A percentile compares a stretch with the other conserved stretches of the same genome.
phyloP scores from a whole-genome alignment of 768 basidiomycete species.

The Suillus fuscotomentosus region DNA sequence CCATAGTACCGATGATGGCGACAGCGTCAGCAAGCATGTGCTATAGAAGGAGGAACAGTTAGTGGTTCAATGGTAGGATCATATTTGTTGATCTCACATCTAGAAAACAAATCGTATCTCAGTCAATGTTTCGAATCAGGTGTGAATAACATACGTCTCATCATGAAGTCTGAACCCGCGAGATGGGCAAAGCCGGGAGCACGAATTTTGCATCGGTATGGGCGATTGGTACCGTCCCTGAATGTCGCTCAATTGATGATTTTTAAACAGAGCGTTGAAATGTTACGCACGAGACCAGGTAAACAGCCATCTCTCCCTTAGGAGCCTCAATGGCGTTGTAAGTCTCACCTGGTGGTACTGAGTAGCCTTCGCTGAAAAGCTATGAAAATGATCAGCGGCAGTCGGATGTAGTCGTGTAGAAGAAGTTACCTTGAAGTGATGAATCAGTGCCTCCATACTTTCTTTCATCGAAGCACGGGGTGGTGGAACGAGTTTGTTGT shows the following conservation, averaged over 20 bases:
- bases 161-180: conserved; percentile 97
- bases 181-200: conserved; percentile 96
- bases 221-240: conserved; percentile 92
- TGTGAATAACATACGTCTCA: conserved; percentile 66
- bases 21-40: conserved; percentile 95
- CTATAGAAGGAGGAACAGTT: conserved; percentile 34
- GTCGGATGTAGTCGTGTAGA: background rate
- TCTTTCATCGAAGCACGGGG: conserved; percentile 99
- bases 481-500: conserved; percentile 96
- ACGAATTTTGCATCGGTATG: conserved; percentile 96
- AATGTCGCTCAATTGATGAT: background rate
- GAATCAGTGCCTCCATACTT: conserved; percentile 96
- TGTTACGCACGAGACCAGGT: conserved; percentile 82
- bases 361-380: conserved; percentile 96
- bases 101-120: conserved; percentile 20
- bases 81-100: conserved; percentile 31
- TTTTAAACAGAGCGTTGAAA: background rate
- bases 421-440: conserved; percentile 86
- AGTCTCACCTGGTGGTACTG: conserved; percentile 94
- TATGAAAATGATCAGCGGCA: conserved; percentile 27
- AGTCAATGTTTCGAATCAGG: conserved; percentile 5
- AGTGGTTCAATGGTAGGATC: background rate
- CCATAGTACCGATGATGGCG: conserved; percentile 98
- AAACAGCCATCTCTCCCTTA: conserved; percentile 99
- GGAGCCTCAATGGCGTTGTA: conserved; percentile 98